Evolutionary conservation across 2,329 filamentous ascomycete genomes (phyloP), one percentile per base, ranked within the genome.

Genomic region (Saccharata proteae): DNA sequence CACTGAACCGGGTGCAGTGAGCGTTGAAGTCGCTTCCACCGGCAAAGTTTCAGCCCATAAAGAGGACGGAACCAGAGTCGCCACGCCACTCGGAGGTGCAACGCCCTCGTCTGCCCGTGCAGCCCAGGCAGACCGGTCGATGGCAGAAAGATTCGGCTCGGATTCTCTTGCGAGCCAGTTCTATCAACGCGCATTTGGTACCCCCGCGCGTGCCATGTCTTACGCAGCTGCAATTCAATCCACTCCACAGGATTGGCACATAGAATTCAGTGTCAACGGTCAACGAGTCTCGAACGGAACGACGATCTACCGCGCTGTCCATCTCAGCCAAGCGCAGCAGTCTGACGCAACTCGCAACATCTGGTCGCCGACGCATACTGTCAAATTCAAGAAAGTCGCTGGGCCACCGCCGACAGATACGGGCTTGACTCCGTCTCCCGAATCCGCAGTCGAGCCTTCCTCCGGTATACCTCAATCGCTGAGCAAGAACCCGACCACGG

Each of bases 301-400:
- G 1, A 98, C 90, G 0, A 88, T 98, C 34, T 98, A 96, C 49
- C 79, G 88, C 28, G 90, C 90, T 18, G 83, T 96, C 6, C 83
- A 94, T 48, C 32, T 36, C 29, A 32, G 25, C 21, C 66, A 71
- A 37, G 57, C 64, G 10, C 59, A 69, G 29, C 51, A 67, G 8
- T 71, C 80, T 13, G 83, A 92, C 35, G 66, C 77, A 8, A 60
- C 72, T 7, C 74, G 84, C 26, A 88, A 79, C 40, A 77, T 96
- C 9, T 98, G 88, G 88, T 86, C 83, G 23, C 74, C 77, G 1
- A 74, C 90, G 12, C 88, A 98, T 51, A 77, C 84, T 0, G 83
- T 98, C 60, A 92, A 86, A 45, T 96, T 93, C 58, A 81, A 78
- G 49, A 78, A 83, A 28, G 84, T 93, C 7, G 63, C 75, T 29